Percentiles rank a stretch among this genome's conserved stretches.
Conservation (phyloP, 1,284 basidiomycete species). For the Apiotrichum brassicae region DNA sequence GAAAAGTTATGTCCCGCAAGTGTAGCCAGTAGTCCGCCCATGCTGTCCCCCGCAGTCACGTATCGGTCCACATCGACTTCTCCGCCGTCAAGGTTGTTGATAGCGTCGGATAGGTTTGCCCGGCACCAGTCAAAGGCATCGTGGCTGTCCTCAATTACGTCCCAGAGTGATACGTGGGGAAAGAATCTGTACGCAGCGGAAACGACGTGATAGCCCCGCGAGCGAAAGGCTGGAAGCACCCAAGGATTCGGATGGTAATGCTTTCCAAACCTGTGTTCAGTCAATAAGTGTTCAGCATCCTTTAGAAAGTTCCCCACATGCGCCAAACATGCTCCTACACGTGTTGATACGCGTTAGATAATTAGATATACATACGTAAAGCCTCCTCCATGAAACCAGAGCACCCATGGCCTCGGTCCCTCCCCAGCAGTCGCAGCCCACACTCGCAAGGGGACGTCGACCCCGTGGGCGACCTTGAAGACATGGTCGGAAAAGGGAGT, state of each 20-base stretch:
- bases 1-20: background rate
- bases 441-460: conserved; percentile 25
- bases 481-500: conserved; percentile 25
- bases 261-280: background rate
- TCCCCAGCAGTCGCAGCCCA: conserved; percentile 19
- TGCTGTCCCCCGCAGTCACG: conserved; percentile 26
- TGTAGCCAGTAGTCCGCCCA: conserved; percentile 20
- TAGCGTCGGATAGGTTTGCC: conserved; percentile 5
- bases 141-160: conserved; percentile 21
- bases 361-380: background rate
- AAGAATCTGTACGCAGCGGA: conserved; percentile 27
- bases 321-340: too few species aligned
- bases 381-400: conserved; percentile 21
- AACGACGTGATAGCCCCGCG: conserved; percentile 25
- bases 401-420: conserved; percentile 6
- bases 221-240: conserved; percentile 22
- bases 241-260: conserved; percentile 16
- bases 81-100: conserved; percentile 1
- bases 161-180: conserved; percentile 22
- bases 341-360: background rate
- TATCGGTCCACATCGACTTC: conserved; percentile 20
- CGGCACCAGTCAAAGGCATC: conserved; percentile 23
- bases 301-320: too few species aligned
- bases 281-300: background rate
- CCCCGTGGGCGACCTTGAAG: conserved; percentile 23